Conservation (phyloP, 805 yeast genomes). For the Wickerhamomyces bovis region DNA sequence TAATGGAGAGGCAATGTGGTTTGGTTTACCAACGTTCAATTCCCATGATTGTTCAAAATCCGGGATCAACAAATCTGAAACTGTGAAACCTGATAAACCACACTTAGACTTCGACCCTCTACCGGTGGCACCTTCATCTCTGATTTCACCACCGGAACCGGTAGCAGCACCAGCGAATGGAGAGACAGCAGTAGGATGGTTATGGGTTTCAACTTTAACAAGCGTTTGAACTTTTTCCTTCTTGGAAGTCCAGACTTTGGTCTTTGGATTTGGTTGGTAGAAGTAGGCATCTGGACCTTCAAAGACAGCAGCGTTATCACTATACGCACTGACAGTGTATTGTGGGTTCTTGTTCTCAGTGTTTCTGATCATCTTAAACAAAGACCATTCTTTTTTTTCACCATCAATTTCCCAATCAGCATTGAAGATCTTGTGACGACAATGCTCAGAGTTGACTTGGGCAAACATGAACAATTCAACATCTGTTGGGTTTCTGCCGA, state of each 20-base stretch:
- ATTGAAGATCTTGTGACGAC: slow-evolving; percentile 97
- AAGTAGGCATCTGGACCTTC: slow-evolving; percentile 75
- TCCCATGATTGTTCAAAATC: slow-evolving; percentile 93
- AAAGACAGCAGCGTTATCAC: slow-evolving; percentile 96
- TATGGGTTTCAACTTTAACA: slow-evolving; percentile 96
- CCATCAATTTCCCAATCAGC: slow-evolving; percentile 98
- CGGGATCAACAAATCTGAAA: slow-evolving; percentile 86
- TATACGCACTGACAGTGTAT: slow-evolving; percentile 86
- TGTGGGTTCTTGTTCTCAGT: slow-evolving; percentile 79
- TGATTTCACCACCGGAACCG: slow-evolving; percentile 99
- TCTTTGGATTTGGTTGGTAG: slow-evolving; percentile 69
- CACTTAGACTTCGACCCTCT: slow-evolving; percentile 97
- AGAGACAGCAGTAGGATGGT: slow-evolving; percentile 98
- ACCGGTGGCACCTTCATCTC: slow-evolving; percentile 99
- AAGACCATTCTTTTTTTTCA: slow-evolving; percentile 58
- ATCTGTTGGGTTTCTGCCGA: slow-evolving; percentile 91
- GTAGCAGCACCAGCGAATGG: slow-evolving; percentile 99
- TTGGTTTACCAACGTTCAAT: slow-evolving; percentile 76
- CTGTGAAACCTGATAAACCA: slow-evolving; percentile 90
- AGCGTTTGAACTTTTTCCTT: slow-evolving; percentile 82
- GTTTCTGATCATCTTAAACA: slow-evolving; percentile 93
- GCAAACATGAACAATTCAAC: slow-evolving; percentile 99
- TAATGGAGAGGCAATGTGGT: slow-evolving; percentile 85
- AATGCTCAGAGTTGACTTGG: slow-evolving; percentile 98
- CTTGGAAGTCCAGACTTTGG: slow-evolving; percentile 67